A percentile compares a stretch with the other conserved stretches of the same genome.
Evolutionary conservation across 306 rosid species (phyloP).

Genomic region (Vicia villosa): DNA sequence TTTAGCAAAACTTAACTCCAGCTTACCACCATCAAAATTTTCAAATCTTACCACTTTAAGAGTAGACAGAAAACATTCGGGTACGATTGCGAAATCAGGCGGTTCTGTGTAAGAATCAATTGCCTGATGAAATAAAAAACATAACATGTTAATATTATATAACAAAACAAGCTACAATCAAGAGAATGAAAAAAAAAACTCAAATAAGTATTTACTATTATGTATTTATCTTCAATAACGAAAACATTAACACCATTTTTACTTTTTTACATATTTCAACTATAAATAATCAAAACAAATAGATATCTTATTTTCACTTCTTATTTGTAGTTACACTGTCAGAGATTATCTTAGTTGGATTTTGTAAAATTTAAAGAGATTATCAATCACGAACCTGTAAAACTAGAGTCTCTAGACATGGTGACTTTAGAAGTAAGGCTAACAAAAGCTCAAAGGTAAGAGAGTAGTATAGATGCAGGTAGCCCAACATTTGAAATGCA

Average conservation of each 20-base stretch:
- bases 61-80: not conserved
- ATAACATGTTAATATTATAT: not conserved
- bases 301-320: too few species aligned
- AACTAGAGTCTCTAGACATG: constrained; percentile 3
- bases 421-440: constrained; percentile 2
- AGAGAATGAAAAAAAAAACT: not conserved
- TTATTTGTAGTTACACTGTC: too few species aligned
- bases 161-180: not conserved
- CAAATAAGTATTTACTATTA: not conserved
- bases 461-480: not conserved
- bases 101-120: not conserved
- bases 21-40: not conserved
- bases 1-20: not conserved
- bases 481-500: not conserved
- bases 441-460: not conserved
- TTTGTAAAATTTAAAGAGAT: too few species aligned
- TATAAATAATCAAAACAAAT: too few species aligned
- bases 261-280: too few species aligned
- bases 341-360: too few species aligned
- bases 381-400: constrained; percentile 2
- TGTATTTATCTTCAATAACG: not conserved
- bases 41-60: constrained; percentile 11
- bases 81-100: not conserved
- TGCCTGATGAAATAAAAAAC: not conserved
- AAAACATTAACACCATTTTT: too few species aligned